Base-by-base conservation (phyloP, 2,329 filamentous ascomycete species). In the Colletotrichum melonis region DNA sequence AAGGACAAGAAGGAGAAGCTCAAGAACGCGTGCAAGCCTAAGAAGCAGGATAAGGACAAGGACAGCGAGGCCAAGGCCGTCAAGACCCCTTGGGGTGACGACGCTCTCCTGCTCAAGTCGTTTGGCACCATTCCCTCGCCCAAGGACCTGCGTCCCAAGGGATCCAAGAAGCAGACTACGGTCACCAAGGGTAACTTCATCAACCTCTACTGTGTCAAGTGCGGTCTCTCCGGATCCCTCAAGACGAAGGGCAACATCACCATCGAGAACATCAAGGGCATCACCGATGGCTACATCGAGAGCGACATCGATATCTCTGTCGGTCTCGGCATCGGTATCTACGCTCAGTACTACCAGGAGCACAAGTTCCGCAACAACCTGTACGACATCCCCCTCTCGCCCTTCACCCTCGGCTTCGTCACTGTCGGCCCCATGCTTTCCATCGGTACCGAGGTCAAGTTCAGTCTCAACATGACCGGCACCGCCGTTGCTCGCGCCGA, bases 121-220 rank as follows among this genome's bases (percentile, higher is more conserved):
- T 60, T 60, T n/a, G 28, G 57, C 30, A 16, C 8, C 3, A 30
- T 38, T 49, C 42, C 42, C 8, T 49, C 42, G 19, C 42, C 42
- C 19, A 49, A 49, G 42, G 42, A 49, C 19, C 42, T 49, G 42
- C 42, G 42, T 12, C 57, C 57, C 12, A 38, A 60, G 57, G 57
- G 57, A 32, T 32, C 28, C 57, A 60, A 60, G 57, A 24, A 38
- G 19, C 24, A 60, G 57, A 32, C 57, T 8, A 60, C 24, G 3
- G 57, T 60, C 16, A 38, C 24, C 28, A 32, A 60, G 57, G 28
- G 28, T n/a, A 60, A 60, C 57, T 60, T 60, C 26, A 32, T 60
- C 57, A 60, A 60, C 28, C 57, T 60, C 22, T 60, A 60, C 57
- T 60, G 57, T 9, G 57, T 60, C 57, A 60, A 60, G 19, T 60